Base-by-base conservation (phyloP, 2,329 filamentous ascomycete genomes). In the Xylaria arbuscula region DNA sequence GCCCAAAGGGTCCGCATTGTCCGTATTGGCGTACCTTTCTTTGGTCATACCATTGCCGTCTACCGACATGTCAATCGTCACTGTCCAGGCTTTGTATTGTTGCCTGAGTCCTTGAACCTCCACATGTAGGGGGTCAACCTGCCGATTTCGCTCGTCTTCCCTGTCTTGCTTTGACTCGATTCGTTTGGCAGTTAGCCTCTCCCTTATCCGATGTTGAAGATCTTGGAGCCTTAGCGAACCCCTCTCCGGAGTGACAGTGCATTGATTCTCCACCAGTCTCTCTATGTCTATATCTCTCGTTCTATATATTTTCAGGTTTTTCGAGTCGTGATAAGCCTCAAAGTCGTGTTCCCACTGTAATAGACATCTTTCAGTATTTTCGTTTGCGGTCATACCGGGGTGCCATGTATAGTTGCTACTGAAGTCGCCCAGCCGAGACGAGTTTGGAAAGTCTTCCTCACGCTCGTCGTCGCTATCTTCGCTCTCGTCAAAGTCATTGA, bases 41-140 rank as follows among this genome's bases (percentile, higher is more conserved):
- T 54, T 40, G 1, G 2, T 45, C 73, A 75, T 71, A 3, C 71
- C 72, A 5, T 53, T 34, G 9, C 70, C 72, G 40, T 70, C 45
- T 15, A 74, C 68, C 17, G 69, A 72, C 0, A 10, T 0, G 42
- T 74, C 73, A 9, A 50, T 4, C 2, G 60, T 57, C 10, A 70
- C 70, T 7, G 64, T 69, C 73, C 73, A 75, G 15, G 70, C 71
- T 59, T 48, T 59, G 50, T 74, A 74, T 13, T 55, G 45, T 4
- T 1, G 0, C 0, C 13, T 28, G 0, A 74, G 38, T 6, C 70
- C 69, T 6, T 19, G 28, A 11, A 73, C 61, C 0, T 6, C 19
- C 13, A 73, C 64, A 51, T 72, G 67, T 1, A 67, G 11, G 11
- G 73, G 69, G 34, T 75, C 72, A 24, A 17, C 11, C 34, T 64